These are phyloP conservation scores for Coemansia sp. DNA, from an alignment of 192 early-diverging fungal species.

Conservation along the genomic window DNA sequence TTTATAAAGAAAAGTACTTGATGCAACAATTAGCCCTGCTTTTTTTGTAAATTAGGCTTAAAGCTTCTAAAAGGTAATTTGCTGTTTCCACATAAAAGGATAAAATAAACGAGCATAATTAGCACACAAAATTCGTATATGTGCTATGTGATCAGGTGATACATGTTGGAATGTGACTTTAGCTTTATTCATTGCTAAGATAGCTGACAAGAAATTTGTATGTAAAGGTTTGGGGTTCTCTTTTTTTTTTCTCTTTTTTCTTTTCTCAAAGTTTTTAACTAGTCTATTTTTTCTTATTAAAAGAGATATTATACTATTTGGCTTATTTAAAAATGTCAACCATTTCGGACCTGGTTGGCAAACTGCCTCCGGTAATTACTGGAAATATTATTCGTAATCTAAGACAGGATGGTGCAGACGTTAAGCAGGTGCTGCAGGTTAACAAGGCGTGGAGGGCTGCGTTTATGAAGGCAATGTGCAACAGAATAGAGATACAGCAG, in stretches of 20 bases:
- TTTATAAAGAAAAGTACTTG: too few relatives aligned
- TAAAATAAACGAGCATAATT: too few relatives aligned
- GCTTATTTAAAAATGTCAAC: background rate
- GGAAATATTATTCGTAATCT: background rate
- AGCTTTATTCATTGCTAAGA: too few relatives aligned
- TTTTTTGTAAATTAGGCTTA: too few relatives aligned
- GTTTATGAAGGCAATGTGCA: conserved; percentile 10
- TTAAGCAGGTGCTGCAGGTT: background rate
- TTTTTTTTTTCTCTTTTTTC: background rate
- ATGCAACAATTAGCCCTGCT: too few relatives aligned
- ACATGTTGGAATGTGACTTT: too few relatives aligned
- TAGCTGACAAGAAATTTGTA: background rate
- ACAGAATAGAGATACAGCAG: conserved; percentile 10
- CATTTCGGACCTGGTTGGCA: background rate
- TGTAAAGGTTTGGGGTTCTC: background rate
- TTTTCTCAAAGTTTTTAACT: background rate
- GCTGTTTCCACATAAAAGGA: too few relatives aligned
- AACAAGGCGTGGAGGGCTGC: conserved; percentile 1
- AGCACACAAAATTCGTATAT: too few relatives aligned
- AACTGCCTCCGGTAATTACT: conserved; percentile 3
- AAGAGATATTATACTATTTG: too few relatives aligned
- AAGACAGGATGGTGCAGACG: background rate
- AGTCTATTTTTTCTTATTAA: background rate
- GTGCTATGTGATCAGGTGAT: too few relatives aligned
- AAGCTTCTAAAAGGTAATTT: too few relatives aligned